Percentiles rank a stretch among this genome's conserved stretches.
phyloP scores from a whole-genome alignment of 2,329 filamentous ascomycete genomes.

The Alternaria triticimaculans region DNA sequence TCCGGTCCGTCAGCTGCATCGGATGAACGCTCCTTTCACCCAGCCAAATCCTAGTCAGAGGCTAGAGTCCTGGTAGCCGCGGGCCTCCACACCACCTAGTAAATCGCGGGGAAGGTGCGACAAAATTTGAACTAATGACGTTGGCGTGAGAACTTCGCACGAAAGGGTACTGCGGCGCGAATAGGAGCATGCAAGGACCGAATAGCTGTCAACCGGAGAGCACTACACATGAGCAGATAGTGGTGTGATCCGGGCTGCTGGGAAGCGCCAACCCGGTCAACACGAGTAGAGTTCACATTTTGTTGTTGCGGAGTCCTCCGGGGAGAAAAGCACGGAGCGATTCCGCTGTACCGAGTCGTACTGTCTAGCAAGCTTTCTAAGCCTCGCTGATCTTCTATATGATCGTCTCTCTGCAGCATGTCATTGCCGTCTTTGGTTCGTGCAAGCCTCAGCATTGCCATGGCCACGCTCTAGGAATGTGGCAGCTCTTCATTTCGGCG shows the following conservation, averaged over 20 bases:
- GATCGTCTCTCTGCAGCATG: not conserved
- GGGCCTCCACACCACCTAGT: slow-evolving; percentile 16
- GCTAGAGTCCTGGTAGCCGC: slow-evolving; percentile 11
- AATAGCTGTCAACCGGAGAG: slow-evolving; percentile 8
- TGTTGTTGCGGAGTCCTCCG: not conserved
- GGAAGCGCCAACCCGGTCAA: not conserved
- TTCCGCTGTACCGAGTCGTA: not conserved
- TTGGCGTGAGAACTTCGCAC: slow-evolving; percentile 31
- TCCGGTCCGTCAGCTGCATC: slow-evolving; percentile 26
- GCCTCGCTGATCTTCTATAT: not conserved
- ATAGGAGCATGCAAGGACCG: slow-evolving; percentile 7
- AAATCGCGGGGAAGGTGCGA: slow-evolving; percentile 24
- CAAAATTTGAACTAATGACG: slow-evolving; percentile 17
- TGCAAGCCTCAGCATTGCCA: not conserved
- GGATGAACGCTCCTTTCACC: slow-evolving; percentile 40
- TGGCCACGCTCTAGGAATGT: too few species aligned
- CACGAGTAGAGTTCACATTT: not conserved
- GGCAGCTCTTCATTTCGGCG: not conserved
- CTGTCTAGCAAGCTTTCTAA: not conserved
- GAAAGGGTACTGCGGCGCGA: slow-evolving; percentile 23
- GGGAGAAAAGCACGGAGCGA: slow-evolving; percentile 4
- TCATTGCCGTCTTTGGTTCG: not conserved
- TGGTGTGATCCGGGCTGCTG: slow-evolving; percentile 18
- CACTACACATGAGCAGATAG: slow-evolving; percentile 10
- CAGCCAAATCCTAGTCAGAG: slow-evolving; percentile 14